Evolutionary conservation across 2,329 filamentous ascomycete species (phyloP).

Genomic region (Botrytis fabae): DNA sequence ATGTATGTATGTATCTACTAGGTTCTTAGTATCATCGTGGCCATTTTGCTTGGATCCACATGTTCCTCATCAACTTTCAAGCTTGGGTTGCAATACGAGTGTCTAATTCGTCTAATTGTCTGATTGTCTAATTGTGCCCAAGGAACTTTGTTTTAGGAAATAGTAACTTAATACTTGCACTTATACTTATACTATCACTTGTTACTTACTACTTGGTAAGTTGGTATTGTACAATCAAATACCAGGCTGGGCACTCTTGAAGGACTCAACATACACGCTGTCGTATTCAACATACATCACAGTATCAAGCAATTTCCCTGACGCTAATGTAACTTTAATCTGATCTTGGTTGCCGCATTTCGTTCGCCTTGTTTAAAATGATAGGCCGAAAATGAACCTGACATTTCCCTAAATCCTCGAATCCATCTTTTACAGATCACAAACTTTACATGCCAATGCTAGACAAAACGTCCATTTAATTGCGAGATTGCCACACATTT

Average conservation of each 20-base stretch:
- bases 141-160: background rate
- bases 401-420: background rate
- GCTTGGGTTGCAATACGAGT: background rate
- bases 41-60: background rate
- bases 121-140: background rate
- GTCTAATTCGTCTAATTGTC: background rate
- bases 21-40: slow-evolving; percentile 1
- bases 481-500: slow-evolving; percentile 1
- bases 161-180: background rate
- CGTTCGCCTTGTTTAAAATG: slow-evolving; percentile 23
- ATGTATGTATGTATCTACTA: background rate
- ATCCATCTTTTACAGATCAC: background rate
- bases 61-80: background rate
- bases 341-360: slow-evolving; percentile 18
- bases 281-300: background rate
- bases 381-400: slow-evolving; percentile 19
- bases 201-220: background rate
- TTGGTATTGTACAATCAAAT: background rate
- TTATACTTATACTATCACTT: no score
- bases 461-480: slow-evolving; percentile 7
- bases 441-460: slow-evolving; percentile 3
- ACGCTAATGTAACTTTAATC: slow-evolving; percentile 24
- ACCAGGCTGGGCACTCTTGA: background rate
- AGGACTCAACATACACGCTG: background rate
- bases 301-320: slow-evolving; percentile 8